Evolutionary conservation across 2,329 filamentous ascomycete genomes (phyloP).

Genomic region (Exserohilum turcica): DNA sequence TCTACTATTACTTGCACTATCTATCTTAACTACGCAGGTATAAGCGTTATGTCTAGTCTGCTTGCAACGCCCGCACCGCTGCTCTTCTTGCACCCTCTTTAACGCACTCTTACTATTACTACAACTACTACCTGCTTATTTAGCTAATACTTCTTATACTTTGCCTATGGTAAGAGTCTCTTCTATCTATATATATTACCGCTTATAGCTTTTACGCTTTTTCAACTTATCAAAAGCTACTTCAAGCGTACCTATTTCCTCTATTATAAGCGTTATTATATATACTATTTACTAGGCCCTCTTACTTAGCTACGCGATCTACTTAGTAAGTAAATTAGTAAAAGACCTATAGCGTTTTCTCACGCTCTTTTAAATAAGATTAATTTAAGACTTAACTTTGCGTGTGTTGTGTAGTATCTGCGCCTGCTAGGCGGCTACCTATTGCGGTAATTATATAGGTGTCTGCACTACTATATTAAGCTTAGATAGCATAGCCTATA

Average conservation of each 20-base stretch:
- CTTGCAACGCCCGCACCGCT: not conserved
- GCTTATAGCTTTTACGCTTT: not conserved
- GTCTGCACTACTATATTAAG: constrained; percentile 32
- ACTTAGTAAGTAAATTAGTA: constrained; percentile 6
- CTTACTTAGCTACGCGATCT: constrained; percentile 3
- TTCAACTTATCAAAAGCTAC: not conserved
- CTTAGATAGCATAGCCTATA: constrained; percentile 28
- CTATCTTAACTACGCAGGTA: not conserved
- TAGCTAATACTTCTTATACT: not conserved
- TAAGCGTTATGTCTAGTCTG: not conserved
- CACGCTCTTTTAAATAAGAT: constrained; percentile 12
- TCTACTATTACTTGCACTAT: not conserved
- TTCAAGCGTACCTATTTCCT: not conserved
- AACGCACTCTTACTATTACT: not conserved
- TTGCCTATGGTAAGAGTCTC: not conserved
- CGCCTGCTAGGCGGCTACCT: not conserved
- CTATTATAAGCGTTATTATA: constrained; percentile 8
- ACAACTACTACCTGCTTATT: not conserved
- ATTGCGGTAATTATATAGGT: constrained; percentile 6
- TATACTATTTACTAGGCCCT: not conserved
- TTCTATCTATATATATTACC: not conserved
- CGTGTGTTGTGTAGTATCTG: constrained; percentile 3
- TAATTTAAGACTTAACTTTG: constrained; percentile 11
- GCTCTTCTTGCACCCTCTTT: not conserved
- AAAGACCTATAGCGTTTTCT: constrained; percentile 6